Conservation (phyloP, 805 yeast genomes). For the Ogataea trehalophila region DNA sequence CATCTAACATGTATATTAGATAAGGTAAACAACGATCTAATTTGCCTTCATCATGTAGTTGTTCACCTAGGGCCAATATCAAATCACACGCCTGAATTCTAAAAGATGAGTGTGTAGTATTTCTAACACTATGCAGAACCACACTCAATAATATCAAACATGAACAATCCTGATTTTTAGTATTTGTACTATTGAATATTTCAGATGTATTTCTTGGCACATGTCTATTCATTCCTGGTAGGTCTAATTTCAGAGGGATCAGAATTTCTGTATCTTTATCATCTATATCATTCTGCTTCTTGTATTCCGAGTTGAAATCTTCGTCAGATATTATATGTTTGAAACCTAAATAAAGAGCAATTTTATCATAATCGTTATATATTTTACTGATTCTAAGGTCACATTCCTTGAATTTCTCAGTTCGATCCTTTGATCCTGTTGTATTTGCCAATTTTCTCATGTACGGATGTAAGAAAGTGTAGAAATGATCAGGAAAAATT, state of each 20-base stretch:
- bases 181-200: conserved; percentile 13
- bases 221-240: conserved; percentile 51
- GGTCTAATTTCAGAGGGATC: conserved; percentile 39
- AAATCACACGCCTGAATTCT: conserved; percentile 71
- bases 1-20: conserved; percentile 67
- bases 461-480: conserved; percentile 66
- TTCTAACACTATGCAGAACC: conserved; percentile 55
- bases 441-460: conserved; percentile 37
- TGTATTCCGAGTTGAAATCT: too few species aligned
- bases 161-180: conserved; percentile 36
- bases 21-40: conserved; percentile 84
- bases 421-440: neutral
- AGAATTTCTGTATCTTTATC: conserved; percentile 12
- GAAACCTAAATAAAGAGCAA: conserved; percentile 38
- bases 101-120: conserved; percentile 55
- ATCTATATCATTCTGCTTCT: neutral
- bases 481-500: conserved; percentile 66
- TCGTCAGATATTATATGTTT: conserved; percentile 20
- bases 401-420: conserved; percentile 36
- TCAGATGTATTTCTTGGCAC: conserved; percentile 34
- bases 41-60: conserved; percentile 75
- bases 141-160: conserved; percentile 55
- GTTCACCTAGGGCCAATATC: conserved; percentile 69
- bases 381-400: conserved; percentile 58
- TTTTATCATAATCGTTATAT: conserved; percentile 52